phyloP scores from a whole-genome alignment of 768 basidiomycete genomes.

The Calocera viscosa region DNA sequence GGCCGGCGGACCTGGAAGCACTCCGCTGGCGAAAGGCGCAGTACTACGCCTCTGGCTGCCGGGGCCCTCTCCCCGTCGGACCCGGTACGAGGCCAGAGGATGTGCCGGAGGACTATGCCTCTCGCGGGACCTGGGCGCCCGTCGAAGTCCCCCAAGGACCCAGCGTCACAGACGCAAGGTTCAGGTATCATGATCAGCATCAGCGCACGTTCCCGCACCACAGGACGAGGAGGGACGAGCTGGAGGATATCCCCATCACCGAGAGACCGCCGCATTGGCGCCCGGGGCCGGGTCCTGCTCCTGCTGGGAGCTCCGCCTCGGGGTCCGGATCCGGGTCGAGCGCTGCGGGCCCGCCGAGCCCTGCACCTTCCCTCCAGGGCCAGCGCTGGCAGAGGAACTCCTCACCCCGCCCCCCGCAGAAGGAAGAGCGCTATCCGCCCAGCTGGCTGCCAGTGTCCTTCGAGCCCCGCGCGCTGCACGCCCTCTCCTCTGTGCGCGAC shows the following conservation, averaged over 20 bases:
- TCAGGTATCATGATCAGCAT: not conserved
- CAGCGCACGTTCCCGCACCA: slow-evolving; percentile 6
- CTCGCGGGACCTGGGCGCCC: not conserved
- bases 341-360: not conserved
- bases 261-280: slow-evolving; percentile 2
- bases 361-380: not conserved
- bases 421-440: not conserved
- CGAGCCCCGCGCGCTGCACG: not conserved
- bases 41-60: not conserved
- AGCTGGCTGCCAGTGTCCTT: not conserved
- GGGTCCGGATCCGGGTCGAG: not conserved
- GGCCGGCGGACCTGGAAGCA: not conserved
- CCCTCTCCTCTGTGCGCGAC: not conserved
- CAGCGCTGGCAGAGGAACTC: not conserved
- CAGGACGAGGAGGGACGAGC: not conserved
- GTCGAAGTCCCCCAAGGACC: not conserved
- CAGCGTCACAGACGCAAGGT: not conserved
- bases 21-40: not conserved
- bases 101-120: not conserved
- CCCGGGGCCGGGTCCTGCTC: not conserved
- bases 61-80: not conserved
- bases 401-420: not conserved
- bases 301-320: not conserved
- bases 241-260: slow-evolving; percentile 2
- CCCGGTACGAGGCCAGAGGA: slow-evolving; percentile 1